A percentile compares a stretch with the other conserved stretches of the same genome.
These are phyloP conservation scores for Castanea sativa DNA, from an alignment of 306 rosid genomes.

Conservation along the genomic window DNA sequence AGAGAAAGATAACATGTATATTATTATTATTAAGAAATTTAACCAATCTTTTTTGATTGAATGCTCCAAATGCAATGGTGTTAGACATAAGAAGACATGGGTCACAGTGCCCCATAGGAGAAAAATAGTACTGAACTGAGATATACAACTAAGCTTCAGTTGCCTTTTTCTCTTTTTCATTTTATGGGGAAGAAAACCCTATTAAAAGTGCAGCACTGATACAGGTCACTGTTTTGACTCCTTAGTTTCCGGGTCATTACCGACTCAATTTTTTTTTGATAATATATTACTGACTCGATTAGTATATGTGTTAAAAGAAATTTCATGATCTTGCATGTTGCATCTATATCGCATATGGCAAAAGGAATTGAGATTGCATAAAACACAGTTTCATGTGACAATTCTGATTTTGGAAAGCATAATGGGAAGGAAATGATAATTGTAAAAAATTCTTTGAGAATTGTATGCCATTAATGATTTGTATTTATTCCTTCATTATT, in stretches of 20 bases:
- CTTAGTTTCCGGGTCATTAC: slow-evolving; percentile 24
- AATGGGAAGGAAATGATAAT: no score
- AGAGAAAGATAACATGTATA: not conserved
- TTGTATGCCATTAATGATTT: no score
- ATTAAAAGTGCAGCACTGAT: slow-evolving; percentile 16
- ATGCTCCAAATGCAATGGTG: slow-evolving; percentile 34
- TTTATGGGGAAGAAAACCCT: slow-evolving; percentile 35
- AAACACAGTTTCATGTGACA: no score
- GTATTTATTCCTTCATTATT: no score
- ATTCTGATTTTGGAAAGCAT: no score
- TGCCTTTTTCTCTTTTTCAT: not conserved
- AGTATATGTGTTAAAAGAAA: not conserved
- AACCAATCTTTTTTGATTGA: slow-evolving; percentile 4
- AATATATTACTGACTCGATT: not conserved
- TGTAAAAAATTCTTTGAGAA: no score
- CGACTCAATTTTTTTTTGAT: not conserved
- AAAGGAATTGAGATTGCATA: not conserved
- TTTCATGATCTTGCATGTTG: not conserved
- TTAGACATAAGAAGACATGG: slow-evolving; percentile 40
- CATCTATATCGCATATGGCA: not conserved
- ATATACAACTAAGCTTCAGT: slow-evolving; percentile 19
- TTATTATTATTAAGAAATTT: not conserved
- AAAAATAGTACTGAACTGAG: not conserved
- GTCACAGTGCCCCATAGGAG: slow-evolving; percentile 18
- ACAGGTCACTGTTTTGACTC: slow-evolving; percentile 17